phyloP scores from a whole-genome alignment of 2,329 filamentous ascomycete species.

The Sclerotiophoma versabilis region DNA sequence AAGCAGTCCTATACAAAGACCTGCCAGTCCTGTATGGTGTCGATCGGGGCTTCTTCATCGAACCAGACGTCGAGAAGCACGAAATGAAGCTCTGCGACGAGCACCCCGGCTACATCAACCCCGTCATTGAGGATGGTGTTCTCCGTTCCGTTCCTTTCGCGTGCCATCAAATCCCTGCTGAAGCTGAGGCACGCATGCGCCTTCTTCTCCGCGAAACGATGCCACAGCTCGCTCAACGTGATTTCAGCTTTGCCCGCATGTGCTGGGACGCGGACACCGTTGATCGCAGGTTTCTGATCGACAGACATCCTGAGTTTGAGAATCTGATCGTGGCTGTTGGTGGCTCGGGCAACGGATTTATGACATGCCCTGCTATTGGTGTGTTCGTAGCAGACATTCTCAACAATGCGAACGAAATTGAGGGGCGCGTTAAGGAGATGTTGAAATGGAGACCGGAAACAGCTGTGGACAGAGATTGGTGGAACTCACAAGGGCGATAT shows the following conservation, averaged over 20 bases:
- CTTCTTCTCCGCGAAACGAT: slow-evolving; percentile 59
- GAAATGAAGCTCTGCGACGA: slow-evolving; percentile 63
- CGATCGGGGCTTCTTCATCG: slow-evolving; percentile 60
- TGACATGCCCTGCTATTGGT: slow-evolving; percentile 61
- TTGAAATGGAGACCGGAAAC: slow-evolving; percentile 62
- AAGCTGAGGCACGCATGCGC: slow-evolving; percentile 57
- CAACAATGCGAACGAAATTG: slow-evolving; percentile 50
- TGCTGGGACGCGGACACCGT: slow-evolving; percentile 66
- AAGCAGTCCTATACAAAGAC: slow-evolving; percentile 55
- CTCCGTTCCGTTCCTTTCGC: slow-evolving; percentile 52
- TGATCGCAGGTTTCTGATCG: slow-evolving; percentile 62
- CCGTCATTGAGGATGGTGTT: slow-evolving; percentile 41
- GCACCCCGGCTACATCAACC: slow-evolving; percentile 64
- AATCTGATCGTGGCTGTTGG: slow-evolving; percentile 59
- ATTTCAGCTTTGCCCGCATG: slow-evolving; percentile 59
- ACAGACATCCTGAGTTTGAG: slow-evolving; percentile 54
- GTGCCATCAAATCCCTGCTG: slow-evolving; percentile 55
- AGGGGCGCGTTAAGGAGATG: slow-evolving; percentile 51
- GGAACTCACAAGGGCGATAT: slow-evolving; percentile 57
- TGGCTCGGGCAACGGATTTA: slow-evolving; percentile 62
- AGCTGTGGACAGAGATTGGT: slow-evolving; percentile 56
- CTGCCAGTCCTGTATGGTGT: slow-evolving; percentile 60
- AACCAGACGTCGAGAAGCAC: slow-evolving; percentile 54
- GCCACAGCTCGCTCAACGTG: slow-evolving; percentile 59
- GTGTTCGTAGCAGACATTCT: slow-evolving; percentile 58